Evolutionary conservation across 495 filamentous ascomycete species (phyloP), one percentile per base, ranked within the genome.

Genomic region (Achaetomiella virescens): DNA sequence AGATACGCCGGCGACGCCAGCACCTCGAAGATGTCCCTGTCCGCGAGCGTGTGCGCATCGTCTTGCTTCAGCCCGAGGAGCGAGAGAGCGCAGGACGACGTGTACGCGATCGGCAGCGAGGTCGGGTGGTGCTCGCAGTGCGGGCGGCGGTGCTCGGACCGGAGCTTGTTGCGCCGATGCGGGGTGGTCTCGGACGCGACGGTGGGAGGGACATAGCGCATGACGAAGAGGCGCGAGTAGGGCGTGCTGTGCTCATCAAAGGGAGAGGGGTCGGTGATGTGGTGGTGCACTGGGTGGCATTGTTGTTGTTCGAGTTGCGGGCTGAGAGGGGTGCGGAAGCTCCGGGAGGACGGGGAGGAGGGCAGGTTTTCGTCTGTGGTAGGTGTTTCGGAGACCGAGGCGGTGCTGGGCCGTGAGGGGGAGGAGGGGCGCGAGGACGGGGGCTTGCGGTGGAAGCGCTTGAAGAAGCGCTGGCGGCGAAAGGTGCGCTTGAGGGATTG

Each of bases 11-110:
- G 66, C 11, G 74, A 66, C 2, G 61, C 58, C 0, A 83, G 70
- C 20, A 81, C 72, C 38, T 68, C 64, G 63, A 81, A 82, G 47
- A 81, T 67, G 57, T 82, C 76, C 29, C 67, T 69, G 22, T 72
- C 73, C 29, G 73, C 61, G 9, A 80, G 66, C 1, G 66, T 55
- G 35, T 67, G 61, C 45, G 47, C 60, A 12, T 69, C 69, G 43
- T 66, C 58, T 50, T 41, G 24, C 2, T 65, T 63, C 17, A 79
- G 72, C 33, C 72, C 71, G 24, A 81, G 67, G 18, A 77, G 54
- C 48, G 75, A 67, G 9, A 76, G 67, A 2, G 64, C 69, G n/a
- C 18, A 55, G 0, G 55, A n/a, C 1, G 71, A 72, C 55, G 58
- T 62, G 46, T 62, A 71, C 10, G 61, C 43, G 6, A 71, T 40